Evolutionary conservation across 2,329 filamentous ascomycete genomes (phyloP).

Genomic region (Remersonia thermophila): DNA sequence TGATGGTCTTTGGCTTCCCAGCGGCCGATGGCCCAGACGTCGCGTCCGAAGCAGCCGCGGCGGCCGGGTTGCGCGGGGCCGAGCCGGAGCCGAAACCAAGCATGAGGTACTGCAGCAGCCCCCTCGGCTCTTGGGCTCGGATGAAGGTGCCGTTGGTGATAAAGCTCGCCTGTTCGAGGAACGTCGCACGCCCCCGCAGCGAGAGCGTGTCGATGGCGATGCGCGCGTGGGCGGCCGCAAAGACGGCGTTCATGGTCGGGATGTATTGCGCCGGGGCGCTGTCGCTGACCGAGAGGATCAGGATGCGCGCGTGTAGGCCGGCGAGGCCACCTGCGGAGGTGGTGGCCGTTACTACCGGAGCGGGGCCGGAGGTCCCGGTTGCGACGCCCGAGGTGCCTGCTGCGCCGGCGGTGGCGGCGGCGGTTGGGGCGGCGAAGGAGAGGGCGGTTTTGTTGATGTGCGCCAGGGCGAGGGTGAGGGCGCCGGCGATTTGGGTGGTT

Average conservation of each 20-base stretch:
- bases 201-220: constrained; percentile 91
- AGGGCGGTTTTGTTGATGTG: constrained; percentile 79
- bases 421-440: constrained; percentile 46
- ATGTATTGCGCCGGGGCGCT: constrained; percentile 85
- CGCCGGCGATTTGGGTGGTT: constrained; percentile 82
- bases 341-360: constrained; percentile 19
- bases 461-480: constrained; percentile 75
- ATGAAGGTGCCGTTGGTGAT: constrained; percentile 49
- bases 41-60: constrained; percentile 2
- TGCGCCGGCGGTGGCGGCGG: constrained; percentile 19
- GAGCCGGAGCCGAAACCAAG: constrained; percentile 56
- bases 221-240: constrained; percentile 76
- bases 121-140: constrained; percentile 44
- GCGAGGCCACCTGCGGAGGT: constrained; percentile 25
- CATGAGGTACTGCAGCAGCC: constrained; percentile 86
- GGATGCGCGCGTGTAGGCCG: constrained; percentile 65
- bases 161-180: constrained; percentile 77
- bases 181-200: constrained; percentile 73
- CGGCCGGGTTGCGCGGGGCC: constrained; percentile 13
- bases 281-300: constrained; percentile 81
- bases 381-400: constrained; percentile 13
- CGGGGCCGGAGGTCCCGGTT: constrained; percentile 15
- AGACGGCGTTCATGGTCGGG: constrained; percentile 95
- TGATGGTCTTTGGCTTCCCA: background rate
- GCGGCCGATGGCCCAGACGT: background rate